phyloP scores from a whole-genome alignment of 169 alveolate genomes.

The Babesia divergens region DNA sequence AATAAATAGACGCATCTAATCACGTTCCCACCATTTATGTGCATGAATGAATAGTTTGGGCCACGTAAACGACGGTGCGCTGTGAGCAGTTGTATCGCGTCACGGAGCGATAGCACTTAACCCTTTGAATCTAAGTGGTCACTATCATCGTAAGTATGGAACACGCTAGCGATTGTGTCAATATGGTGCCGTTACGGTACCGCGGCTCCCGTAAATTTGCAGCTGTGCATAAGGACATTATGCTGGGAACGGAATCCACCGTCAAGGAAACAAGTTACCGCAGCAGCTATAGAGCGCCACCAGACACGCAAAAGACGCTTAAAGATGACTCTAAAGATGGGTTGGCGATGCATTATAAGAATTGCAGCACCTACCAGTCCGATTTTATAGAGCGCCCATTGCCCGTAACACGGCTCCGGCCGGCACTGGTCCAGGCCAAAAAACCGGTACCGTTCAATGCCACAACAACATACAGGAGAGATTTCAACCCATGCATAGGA shows the following conservation, averaged over 20 bases:
- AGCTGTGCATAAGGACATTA: neutral
- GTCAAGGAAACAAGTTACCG: neutral
- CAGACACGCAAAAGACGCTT: neutral
- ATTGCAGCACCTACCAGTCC: slow-evolving; percentile 16
- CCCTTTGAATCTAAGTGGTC: neutral
- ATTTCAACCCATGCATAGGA: neutral
- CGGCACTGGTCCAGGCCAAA: neutral
- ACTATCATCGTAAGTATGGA: neutral
- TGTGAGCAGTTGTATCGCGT: neutral
- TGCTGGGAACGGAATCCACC: neutral
- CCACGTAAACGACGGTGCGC: too few species aligned
- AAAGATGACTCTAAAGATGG: neutral
- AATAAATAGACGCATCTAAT: too few species aligned
- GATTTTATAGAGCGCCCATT: slow-evolving; percentile 12
- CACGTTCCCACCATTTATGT: too few species aligned
- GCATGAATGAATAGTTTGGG: too few species aligned
- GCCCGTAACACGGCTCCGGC: neutral
- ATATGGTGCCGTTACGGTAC: slow-evolving; percentile 22
- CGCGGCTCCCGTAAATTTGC: slow-evolving; percentile 24
- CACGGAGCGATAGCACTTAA: neutral
- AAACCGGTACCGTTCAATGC: slow-evolving; percentile 19
- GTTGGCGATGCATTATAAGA: neutral
- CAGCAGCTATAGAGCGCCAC: neutral
- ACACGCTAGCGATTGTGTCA: neutral
- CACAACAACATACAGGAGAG: slow-evolving; percentile 34